Percentiles rank a stretch among this genome's conserved stretches.
These are phyloP conservation scores for Suhomyces wounanorum DNA, from an alignment of 1,139 yeast genomes.

Conservation along the genomic window DNA sequence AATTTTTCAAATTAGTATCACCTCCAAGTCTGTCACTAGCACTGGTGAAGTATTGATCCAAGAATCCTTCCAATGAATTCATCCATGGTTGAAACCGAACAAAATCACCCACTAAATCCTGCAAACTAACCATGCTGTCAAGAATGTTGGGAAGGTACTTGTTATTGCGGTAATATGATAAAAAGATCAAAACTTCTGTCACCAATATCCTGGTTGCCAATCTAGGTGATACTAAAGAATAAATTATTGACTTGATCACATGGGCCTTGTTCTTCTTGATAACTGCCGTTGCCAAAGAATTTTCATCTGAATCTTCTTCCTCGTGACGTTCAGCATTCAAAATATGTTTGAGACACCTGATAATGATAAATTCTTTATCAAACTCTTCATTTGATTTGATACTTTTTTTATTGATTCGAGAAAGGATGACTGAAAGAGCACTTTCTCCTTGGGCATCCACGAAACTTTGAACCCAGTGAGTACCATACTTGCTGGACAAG, in stretches of 20 bases:
- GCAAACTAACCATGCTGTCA: conserved; percentile 37
- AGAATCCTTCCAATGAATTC: conserved; percentile 36
- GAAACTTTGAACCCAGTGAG: conserved; percentile 36
- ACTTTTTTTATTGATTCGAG: conserved; percentile 44
- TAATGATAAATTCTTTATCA: conserved; percentile 42
- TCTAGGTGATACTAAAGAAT: conserved; percentile 44
- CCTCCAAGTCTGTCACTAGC: conserved; percentile 19
- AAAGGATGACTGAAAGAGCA: conserved; percentile 43
- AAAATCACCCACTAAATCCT: conserved; percentile 39
- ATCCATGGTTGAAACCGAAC: conserved; percentile 48
- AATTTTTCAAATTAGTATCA: conserved; percentile 38
- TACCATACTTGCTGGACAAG: conserved; percentile 20
- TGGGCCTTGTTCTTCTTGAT: conserved; percentile 29
- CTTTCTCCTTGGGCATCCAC: conserved; percentile 47
- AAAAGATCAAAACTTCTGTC: conserved; percentile 45
- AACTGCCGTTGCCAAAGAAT: conserved; percentile 8
- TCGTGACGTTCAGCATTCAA: conserved; percentile 26
- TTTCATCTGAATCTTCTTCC: conserved; percentile 19
- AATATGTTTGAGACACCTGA: conserved; percentile 41
- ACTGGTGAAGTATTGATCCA: conserved; percentile 33
- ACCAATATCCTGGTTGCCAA: conserved; percentile 44
- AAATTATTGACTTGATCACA: conserved; percentile 38
- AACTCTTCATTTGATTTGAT: conserved; percentile 49
- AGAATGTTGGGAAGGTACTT: conserved; percentile 31
- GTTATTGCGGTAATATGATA: conserved; percentile 30